A percentile compares a stretch with the other conserved stretches of the same genome.
phyloP scores from a whole-genome alignment of 2,329 filamentous ascomycete genomes.

The Alternaria rosae region DNA sequence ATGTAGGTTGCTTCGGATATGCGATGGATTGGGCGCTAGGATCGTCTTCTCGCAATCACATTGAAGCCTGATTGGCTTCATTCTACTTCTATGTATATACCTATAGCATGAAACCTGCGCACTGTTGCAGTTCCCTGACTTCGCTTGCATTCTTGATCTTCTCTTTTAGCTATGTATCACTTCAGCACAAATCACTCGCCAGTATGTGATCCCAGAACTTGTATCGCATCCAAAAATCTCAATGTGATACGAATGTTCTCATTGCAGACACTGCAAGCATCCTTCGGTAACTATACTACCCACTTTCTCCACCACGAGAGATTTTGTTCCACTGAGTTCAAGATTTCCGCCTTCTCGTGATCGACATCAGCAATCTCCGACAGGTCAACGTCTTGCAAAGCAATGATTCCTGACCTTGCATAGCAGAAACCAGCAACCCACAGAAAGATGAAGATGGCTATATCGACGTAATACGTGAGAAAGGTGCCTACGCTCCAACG shows the following conservation, averaged over 20 bases:
- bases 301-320: not conserved
- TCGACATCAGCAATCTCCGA: slow-evolving; percentile 1
- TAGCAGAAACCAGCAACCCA: not conserved
- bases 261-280: not conserved
- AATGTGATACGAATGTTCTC: too few species aligned
- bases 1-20: not conserved
- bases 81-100: slow-evolving; percentile 20
- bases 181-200: not conserved
- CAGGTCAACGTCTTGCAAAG: not conserved
- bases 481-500: slow-evolving; percentile 61
- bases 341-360: not conserved
- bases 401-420: not conserved
- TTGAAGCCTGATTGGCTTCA: not conserved
- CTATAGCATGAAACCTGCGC: not conserved
- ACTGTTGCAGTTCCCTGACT: not conserved
- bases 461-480: slow-evolving; percentile 62
- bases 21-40: not conserved
- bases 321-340: not conserved
- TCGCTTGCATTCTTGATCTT: not conserved
- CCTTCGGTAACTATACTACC: not conserved
- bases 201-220: too few species aligned
- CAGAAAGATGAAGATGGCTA: slow-evolving; percentile 19
- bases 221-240: too few species aligned
- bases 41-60: not conserved
- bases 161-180: not conserved